A percentile compares a stretch with the other conserved stretches of the same genome.
phyloP scores from a whole-genome alignment of 139 green algal genomes.

The Coccomyxa sp. region DNA sequence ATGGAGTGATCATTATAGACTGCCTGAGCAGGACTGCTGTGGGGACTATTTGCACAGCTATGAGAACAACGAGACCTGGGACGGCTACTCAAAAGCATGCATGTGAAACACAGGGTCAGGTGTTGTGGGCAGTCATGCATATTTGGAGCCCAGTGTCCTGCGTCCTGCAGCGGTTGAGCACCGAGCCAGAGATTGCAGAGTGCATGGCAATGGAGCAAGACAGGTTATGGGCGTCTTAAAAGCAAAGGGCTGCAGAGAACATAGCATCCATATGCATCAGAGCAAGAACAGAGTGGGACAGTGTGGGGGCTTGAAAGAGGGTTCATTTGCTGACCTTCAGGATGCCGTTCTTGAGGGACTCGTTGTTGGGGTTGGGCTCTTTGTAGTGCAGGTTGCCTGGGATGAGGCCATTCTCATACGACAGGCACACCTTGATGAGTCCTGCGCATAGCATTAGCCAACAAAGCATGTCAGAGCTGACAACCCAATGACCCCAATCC shows the following conservation, averaged over 20 bases:
- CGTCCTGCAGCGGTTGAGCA: no score
- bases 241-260: no score
- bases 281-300: no score
- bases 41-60: not conserved
- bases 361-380: slow-evolving; percentile 4
- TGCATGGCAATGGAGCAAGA: no score
- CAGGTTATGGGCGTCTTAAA: no score
- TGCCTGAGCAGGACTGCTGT: not conserved
- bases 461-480: not conserved
- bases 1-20: not conserved
- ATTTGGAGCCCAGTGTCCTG: no score
- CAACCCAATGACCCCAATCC: not conserved
- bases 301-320: not conserved
- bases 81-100: not conserved
- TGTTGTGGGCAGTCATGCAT: not conserved
- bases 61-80: not conserved
- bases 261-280: no score
- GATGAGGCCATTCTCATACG: slow-evolving; percentile 1
- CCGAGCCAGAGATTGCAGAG: no score
- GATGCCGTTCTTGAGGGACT: not conserved
- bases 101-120: not conserved
- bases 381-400: slow-evolving; percentile 9
- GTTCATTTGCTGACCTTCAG: not conserved
- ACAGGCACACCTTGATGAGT: slow-evolving; percentile 4
- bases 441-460: not conserved